Conservation (phyloP, 2,329 filamentous ascomycete genomes). For the Aureobasidium namibiae region DNA sequence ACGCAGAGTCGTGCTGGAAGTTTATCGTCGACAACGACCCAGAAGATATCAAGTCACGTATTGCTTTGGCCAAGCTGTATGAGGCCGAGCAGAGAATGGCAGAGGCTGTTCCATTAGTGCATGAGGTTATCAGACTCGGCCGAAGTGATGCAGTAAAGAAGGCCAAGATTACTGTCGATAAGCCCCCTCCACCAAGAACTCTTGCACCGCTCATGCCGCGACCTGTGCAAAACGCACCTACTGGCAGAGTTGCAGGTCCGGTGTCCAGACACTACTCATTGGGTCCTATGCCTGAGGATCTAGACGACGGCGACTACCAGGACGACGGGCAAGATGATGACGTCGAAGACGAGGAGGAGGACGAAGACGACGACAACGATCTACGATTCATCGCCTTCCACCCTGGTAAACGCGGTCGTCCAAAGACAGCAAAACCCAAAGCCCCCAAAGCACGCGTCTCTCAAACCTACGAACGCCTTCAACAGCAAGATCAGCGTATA, state of each 20-base stretch:
- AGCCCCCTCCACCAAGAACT: background rate
- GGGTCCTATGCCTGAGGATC: background rate
- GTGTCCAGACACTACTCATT: background rate
- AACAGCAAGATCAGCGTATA: constrained; percentile 13
- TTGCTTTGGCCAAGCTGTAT: constrained; percentile 76
- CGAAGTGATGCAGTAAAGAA: constrained; percentile 37
- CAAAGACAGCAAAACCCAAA: background rate
- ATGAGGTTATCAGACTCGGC: constrained; percentile 63
- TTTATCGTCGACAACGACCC: constrained; percentile 65
- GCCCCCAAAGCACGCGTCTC: background rate
- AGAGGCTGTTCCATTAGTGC: constrained; percentile 67
- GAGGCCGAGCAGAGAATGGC: constrained; percentile 61
- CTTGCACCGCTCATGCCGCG: constrained; percentile 3
- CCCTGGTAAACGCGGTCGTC: background rate
- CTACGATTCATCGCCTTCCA: background rate
- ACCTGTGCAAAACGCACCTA: background rate
- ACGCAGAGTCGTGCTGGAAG: constrained; percentile 71
- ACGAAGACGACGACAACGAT: background rate
- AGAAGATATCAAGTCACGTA: constrained; percentile 65
- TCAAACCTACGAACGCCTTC: constrained; percentile 6
- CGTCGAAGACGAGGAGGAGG: background rate
- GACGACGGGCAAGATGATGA: background rate
- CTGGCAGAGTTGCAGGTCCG: background rate
- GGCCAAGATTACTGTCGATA: constrained; percentile 21
- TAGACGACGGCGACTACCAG: background rate